Evolutionary conservation across 2,329 filamentous ascomycete species (phyloP).

Genomic region (Aspergillus sp.): DNA sequence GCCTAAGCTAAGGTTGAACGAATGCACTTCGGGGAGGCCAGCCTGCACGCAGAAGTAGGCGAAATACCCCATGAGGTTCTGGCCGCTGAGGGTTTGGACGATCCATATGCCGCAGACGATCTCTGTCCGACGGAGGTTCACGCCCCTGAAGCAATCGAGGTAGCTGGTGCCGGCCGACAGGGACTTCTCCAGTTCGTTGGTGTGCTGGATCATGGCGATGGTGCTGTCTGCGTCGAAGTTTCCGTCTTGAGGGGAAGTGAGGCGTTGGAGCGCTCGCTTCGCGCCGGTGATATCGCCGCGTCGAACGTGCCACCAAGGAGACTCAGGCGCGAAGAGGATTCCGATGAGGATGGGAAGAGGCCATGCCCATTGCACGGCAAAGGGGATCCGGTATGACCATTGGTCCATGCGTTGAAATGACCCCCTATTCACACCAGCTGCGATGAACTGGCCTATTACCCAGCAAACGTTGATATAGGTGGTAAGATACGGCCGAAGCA

Average conservation of each 20-base stretch:
- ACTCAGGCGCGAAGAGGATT: conserved; percentile 50
- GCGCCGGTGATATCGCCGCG: conserved; percentile 48
- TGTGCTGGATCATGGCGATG: conserved; percentile 86
- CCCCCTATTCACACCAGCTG: conserved; percentile 50
- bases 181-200: conserved; percentile 74
- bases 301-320: conserved; percentile 54
- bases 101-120: conserved; percentile 65
- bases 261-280: conserved; percentile 41
- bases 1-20: conserved; percentile 51
- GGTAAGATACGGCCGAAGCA: conserved; percentile 43
- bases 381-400: conserved; percentile 56
- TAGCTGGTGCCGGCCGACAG: conserved; percentile 74
- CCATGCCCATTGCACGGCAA: conserved; percentile 55
- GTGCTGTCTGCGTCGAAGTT: conserved; percentile 80
- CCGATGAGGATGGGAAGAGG: conserved; percentile 52
- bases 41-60: conserved; percentile 61
- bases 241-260: conserved; percentile 58
- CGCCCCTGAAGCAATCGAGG: conserved; percentile 78
- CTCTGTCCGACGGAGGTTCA: conserved; percentile 77
- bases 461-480: conserved; percentile 48
- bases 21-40: conserved; percentile 35
- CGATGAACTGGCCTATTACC: conserved; percentile 52
- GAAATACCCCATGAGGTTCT: conserved; percentile 64
- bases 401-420: conserved; percentile 47
- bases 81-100: conserved; percentile 64